Percentiles rank a stretch among this genome's conserved stretches.
phyloP scores from a whole-genome alignment of 1,284 basidiomycete genomes.

The Ustilago loliicola region DNA sequence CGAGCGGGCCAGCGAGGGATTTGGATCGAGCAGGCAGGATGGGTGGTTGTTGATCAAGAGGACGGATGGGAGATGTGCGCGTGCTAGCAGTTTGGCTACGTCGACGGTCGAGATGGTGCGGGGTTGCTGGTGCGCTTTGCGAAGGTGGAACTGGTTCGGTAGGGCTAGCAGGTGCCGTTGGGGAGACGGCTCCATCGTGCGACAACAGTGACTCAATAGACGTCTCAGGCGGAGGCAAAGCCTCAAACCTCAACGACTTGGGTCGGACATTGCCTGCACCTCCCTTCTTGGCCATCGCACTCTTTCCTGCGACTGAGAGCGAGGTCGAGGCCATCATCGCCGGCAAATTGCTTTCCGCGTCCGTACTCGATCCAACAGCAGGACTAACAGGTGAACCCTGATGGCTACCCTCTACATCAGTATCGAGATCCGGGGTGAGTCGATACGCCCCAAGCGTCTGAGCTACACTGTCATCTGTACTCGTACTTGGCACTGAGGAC shows the following conservation, averaged over 20 bases:
- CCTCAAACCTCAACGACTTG: conserved; percentile 52
- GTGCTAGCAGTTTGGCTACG: conserved; percentile 20
- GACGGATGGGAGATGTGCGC: conserved; percentile 30
- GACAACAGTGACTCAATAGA: neutral
- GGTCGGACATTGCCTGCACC: conserved; percentile 20
- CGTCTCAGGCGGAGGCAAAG: conserved; percentile 25
- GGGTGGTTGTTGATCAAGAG: conserved; percentile 21
- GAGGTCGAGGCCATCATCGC: conserved; percentile 7
- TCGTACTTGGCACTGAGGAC: conserved; percentile 35
- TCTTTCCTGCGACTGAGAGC: conserved; percentile 9
- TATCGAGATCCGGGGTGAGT: conserved; percentile 23
- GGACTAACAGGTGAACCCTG: conserved; percentile 42
- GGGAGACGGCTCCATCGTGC: conserved; percentile 22
- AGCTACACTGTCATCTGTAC: conserved; percentile 40
- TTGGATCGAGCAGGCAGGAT: conserved; percentile 36
- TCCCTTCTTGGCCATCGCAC: conserved; percentile 28
- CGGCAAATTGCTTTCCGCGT: conserved; percentile 5
- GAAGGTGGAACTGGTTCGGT: conserved; percentile 10
- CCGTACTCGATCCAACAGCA: conserved; percentile 12
- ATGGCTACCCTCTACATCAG: conserved; percentile 23
- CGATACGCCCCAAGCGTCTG: conserved; percentile 23
- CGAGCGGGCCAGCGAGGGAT: conserved; percentile 25
- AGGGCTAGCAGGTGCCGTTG: conserved; percentile 15
- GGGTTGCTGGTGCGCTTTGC: neutral
- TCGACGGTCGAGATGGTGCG: conserved; percentile 9